phyloP scores from a whole-genome alignment of 2,329 filamentous ascomycete species.

The Fusarium phyllophilum region DNA sequence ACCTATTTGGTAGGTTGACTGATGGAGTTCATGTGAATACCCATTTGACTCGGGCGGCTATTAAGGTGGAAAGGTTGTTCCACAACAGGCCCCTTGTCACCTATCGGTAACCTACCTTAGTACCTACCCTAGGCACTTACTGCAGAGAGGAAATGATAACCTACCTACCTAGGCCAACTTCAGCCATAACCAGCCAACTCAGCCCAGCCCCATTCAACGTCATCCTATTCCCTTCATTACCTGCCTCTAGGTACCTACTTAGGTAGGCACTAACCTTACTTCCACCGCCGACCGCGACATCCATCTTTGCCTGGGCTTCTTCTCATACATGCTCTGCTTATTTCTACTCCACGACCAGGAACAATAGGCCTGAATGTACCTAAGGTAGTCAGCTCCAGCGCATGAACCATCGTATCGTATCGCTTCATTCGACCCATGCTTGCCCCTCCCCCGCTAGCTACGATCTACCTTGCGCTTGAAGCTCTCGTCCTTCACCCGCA shows the following conservation, averaged over 20 bases:
- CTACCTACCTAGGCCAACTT: constrained; percentile 4
- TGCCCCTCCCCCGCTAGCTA: constrained; percentile 39
- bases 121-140: constrained; percentile 2
- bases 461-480: constrained; percentile 35
- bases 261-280: neutral
- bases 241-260: neutral
- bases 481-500: constrained; percentile 27
- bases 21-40: neutral
- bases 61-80: neutral
- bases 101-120: neutral
- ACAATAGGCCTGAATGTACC: constrained; percentile 27
- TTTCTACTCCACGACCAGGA: constrained; percentile 8
- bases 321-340: neutral
- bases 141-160: neutral
- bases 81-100: constrained; percentile 9
- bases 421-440: constrained; percentile 20
- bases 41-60: neutral
- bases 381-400: constrained; percentile 11
- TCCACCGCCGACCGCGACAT: constrained; percentile 16
- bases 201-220: constrained; percentile 39
- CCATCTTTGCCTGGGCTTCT: neutral
- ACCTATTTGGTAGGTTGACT: neutral
- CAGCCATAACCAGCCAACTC: constrained; percentile 4
- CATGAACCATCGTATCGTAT: constrained; percentile 11
- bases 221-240: constrained; percentile 36